phyloP scores from a whole-genome alignment of 106 monocot species.

The Dendrobium chrysotoxum region DNA sequence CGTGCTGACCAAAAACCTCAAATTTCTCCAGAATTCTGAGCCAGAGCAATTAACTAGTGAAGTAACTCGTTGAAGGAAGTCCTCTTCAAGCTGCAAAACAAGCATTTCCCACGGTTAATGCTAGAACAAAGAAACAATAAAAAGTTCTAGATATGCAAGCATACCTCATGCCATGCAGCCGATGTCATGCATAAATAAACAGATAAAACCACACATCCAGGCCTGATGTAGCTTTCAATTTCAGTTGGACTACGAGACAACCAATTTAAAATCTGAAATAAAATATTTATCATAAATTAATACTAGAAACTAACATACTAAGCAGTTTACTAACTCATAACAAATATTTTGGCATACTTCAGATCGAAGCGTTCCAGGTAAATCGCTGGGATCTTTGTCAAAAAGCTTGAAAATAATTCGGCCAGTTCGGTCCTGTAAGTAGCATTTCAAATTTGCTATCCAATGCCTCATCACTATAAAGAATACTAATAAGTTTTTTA shows the following conservation, averaged over 20 bases:
- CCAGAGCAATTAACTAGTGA: conserved; percentile 52
- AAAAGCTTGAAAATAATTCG: conserved; percentile 91
- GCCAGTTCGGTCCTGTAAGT: conserved; percentile 74
- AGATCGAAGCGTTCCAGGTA: conserved; percentile 56
- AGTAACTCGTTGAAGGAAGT: conserved; percentile 53
- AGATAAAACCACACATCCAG: conserved; percentile 89
- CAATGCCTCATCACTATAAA: neutral
- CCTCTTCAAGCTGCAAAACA: conserved; percentile 65
- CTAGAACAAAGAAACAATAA: neutral
- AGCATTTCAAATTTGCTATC: neutral
- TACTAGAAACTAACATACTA: neutral
- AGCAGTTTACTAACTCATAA: neutral
- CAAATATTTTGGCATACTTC: conserved; percentile 33
- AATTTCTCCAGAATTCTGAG: conserved; percentile 80
- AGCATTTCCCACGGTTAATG: neutral
- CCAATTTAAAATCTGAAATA: conserved; percentile 81
- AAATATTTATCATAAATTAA: conserved; percentile 2
- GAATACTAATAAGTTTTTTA: neutral
- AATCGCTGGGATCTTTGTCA: conserved; percentile 78
- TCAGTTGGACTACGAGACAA: conserved; percentile 82
- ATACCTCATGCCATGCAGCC: conserved; percentile 70
- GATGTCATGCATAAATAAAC: conserved; percentile 78
- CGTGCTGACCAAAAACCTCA: conserved; percentile 77
- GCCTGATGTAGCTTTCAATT: conserved; percentile 97
- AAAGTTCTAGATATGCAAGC: conserved; percentile 2